Base-by-base conservation (phyloP, 2,329 filamentous ascomycete genomes). In the Penicillium sumatraense region DNA sequence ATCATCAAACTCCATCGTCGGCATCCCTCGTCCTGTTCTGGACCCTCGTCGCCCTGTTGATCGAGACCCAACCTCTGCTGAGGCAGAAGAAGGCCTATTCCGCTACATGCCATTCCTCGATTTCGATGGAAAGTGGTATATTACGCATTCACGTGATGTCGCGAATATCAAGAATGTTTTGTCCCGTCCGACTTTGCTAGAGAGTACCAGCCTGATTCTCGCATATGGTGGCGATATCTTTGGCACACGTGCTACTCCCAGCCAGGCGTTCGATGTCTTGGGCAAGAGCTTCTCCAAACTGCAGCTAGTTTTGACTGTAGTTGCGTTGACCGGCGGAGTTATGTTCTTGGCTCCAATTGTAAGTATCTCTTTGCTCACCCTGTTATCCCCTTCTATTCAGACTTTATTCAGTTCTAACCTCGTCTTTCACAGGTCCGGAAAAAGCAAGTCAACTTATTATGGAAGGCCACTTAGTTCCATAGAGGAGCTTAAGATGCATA, bases 241-340 rank as follows among this genome's bases (percentile, higher is more conserved):
- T 63, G 92, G 90, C 13, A 93, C 92, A 1, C 82, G 92, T 49
- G 85, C 96, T 10, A 86, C 89, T n/a, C 95, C 95, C 1, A 96
- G 91, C 73, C 86, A 89, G 65, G 84, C 89, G 14, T 99, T 99
- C 73, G 95, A 99, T 76, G 86, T 98, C 38, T 78, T 99, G 14
- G 95, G 92, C 59, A 95, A 92, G 75, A 90, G 91, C 2, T 99
- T 99, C 75, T 95, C 93, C 72, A 97, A 96, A 80, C 71, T 92
- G 53, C 89, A 92, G 64, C 84, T 99, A 69, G 74, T 97, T 33
- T 81, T 84, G 14, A 99, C 95, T 1, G 92, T 99, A 33, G 80
- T 89, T 36, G 93, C 91, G 16, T 80, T 98, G 63, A 85, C 84
- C 42, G 81, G 85, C 35, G 92, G 91, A 42, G 93, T 96, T 14